Evolutionary conservation across 768 basidiomycete genomes (phyloP).

Genomic region (Boletus edulis): DNA sequence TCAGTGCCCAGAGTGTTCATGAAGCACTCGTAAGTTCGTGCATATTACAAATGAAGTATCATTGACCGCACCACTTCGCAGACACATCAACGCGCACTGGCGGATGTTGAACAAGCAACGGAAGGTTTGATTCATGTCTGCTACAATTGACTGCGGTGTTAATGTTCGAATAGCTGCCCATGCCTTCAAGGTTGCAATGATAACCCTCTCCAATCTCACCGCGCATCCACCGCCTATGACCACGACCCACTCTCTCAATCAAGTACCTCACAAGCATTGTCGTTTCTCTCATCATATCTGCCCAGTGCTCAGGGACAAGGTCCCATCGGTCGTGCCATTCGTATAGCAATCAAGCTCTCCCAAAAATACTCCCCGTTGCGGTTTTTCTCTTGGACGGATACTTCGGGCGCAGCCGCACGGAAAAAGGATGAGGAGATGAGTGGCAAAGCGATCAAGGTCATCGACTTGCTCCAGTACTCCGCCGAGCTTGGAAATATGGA

Average conservation of each 20-base stretch:
- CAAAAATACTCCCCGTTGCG: conserved; percentile 54
- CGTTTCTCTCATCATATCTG: conserved; percentile 61
- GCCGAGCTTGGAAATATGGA: conserved; percentile 75
- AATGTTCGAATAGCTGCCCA: conserved; percentile 48
- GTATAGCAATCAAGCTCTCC: conserved; percentile 65
- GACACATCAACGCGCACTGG: conserved; percentile 9
- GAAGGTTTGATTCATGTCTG: conserved; percentile 43
- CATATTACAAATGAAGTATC: background rate
- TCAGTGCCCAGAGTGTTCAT: conserved; percentile 1
- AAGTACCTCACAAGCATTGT: conserved; percentile 42
- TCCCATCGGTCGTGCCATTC: conserved; percentile 66
- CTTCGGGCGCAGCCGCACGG: conserved; percentile 42
- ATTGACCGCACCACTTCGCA: conserved; percentile 6
- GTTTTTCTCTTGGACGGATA: conserved; percentile 40
- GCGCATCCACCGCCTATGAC: conserved; percentile 52
- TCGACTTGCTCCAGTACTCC: conserved; percentile 79
- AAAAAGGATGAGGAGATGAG: conserved; percentile 65
- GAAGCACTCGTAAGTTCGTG: conserved; percentile 14
- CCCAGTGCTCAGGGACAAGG: conserved; percentile 77
- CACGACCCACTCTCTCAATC: conserved; percentile 43
- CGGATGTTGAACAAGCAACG: conserved; percentile 41
- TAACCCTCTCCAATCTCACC: conserved; percentile 65
- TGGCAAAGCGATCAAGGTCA: conserved; percentile 74
- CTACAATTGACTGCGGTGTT: background rate
- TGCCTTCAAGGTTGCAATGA: conserved; percentile 74